These are phyloP conservation scores for Geotrichum armillariae DNA, from an alignment of 1,139 yeast species.

Conservation along the genomic window DNA sequence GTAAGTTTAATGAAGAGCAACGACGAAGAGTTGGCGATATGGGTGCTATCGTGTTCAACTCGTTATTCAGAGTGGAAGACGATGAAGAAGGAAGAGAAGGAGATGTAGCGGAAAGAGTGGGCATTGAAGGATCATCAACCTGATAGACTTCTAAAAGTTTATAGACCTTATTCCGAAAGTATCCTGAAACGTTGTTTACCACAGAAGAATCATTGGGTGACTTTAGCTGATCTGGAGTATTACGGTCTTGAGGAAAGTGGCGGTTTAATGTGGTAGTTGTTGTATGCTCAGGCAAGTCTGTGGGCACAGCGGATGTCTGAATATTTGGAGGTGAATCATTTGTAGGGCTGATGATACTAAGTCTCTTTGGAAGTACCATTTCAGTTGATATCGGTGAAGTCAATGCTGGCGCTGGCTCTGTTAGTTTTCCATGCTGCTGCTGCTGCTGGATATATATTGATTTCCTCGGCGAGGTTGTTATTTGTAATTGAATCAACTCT, in stretches of 20 bases:
- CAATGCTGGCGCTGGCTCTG: no score
- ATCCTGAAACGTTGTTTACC: slow-evolving; percentile 4
- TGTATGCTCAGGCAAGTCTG: no score
- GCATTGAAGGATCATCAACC: background rate
- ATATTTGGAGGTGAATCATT: background rate
- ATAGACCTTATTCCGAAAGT: slow-evolving; percentile 1
- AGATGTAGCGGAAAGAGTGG: background rate
- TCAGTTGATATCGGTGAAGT: background rate
- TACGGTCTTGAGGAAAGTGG: no score
- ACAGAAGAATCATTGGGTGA: no score
- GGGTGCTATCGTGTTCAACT: no score
- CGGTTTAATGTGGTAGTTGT: no score
- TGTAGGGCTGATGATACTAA: slow-evolving; percentile 12
- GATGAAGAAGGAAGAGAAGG: background rate
- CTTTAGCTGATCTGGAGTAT: no score
- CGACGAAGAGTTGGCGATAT: no score
- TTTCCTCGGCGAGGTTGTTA: background rate
- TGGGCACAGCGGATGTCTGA: background rate
- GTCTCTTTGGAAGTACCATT: slow-evolving; percentile 6
- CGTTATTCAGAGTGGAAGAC: background rate
- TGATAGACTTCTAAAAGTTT: background rate
- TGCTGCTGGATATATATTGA: no score
- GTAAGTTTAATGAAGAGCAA: no score
- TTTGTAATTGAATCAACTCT: slow-evolving; percentile 1
- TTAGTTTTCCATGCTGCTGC: no score